phyloP scores from a whole-genome alignment of 1,284 basidiomycete species.

The Boletus calvinii region DNA sequence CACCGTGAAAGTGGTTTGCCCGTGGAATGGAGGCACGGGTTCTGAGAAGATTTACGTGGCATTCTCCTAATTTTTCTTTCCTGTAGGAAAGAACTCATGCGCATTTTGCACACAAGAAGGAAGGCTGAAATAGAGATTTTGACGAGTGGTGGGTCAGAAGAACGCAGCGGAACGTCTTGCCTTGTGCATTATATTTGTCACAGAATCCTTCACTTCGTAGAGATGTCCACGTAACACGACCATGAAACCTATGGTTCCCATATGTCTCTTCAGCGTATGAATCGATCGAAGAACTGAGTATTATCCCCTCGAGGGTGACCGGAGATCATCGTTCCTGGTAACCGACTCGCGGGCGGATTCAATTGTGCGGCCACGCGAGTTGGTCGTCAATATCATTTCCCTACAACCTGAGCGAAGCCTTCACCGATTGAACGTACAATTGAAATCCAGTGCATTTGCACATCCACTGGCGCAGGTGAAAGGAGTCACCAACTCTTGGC shows the following conservation, averaged over 20 bases:
- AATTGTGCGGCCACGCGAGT: too few relatives aligned
- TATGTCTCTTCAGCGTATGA: too few relatives aligned
- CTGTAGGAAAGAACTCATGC: constrained; percentile 69
- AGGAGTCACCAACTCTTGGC: too few relatives aligned
- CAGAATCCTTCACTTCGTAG: constrained; percentile 27
- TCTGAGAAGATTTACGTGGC: not conserved
- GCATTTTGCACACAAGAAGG: constrained; percentile 73
- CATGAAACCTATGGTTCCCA: not conserved
- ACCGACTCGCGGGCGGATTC: too few relatives aligned
- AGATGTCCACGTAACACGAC: constrained; percentile 23
- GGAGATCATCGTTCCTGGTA: too few relatives aligned
- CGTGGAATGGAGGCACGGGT: constrained; percentile 66
- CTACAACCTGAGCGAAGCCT: too few relatives aligned
- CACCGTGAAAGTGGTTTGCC: constrained; percentile 48
- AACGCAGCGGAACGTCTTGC: constrained; percentile 14
- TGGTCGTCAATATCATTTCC: too few relatives aligned
- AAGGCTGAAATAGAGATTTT: constrained; percentile 91
- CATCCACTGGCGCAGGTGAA: too few relatives aligned
- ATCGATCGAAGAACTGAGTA: too few relatives aligned
- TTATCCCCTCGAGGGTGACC: too few relatives aligned
- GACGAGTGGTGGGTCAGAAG: constrained; percentile 20
- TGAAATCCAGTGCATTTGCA: too few relatives aligned
- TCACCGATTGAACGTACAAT: too few relatives aligned
- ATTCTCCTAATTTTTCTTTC: not conserved
- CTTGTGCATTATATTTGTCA: constrained; percentile 31